Base-by-base conservation (phyloP, 2,329 filamentous ascomycete species). In the Alternaria solani region DNA sequence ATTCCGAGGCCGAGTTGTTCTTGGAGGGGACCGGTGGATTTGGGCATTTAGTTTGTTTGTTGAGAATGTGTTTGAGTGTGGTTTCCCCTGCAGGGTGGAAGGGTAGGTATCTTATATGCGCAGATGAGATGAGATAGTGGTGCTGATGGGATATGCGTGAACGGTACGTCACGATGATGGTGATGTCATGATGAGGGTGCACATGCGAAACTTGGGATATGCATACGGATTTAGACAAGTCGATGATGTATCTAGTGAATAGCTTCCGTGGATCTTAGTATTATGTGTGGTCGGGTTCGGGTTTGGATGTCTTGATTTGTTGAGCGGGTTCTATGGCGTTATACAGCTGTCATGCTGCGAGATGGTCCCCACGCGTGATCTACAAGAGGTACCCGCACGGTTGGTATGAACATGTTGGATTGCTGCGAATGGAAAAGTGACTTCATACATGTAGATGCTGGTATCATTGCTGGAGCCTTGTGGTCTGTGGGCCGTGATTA, bases 11-110 rank as follows among this genome's bases (percentile, higher is more conserved):
- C 56, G 47, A 70, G 32, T 59, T 72, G 65, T 23, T 70, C 65
- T 39, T 39, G n/a, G 32, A 70, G 65, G 38, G 69, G 69, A 26
- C 61, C 63, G 42, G 66, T 69, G 43, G 68, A 70, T 34, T 70
- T 72, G n/a, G 68, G 66, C 68, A 70, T 72, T 36, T 44, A 41
- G 38, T 14, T 14, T 38, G 6, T 3, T 44, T 18, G 5, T 36
- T 14, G 14, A 14, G 5, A 16, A 7, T 36, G 32, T 30, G 14
- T 36, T 36, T 36, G 32, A 7, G 6, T 36, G 6, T 36, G 32
- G 0, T 0, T 0, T 30, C 5, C 9, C 8, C 5, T 30, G 28
- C 20, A 23, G 28, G 28, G 28, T 0, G 28, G 11, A 0, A 30
- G 28, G 28, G 11, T 30, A 30, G 28, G 0, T 36, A 16, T 36